Conservation (phyloP, 2,329 filamentous ascomycete species). For the Aspergillus quadricinctus region DNA sequence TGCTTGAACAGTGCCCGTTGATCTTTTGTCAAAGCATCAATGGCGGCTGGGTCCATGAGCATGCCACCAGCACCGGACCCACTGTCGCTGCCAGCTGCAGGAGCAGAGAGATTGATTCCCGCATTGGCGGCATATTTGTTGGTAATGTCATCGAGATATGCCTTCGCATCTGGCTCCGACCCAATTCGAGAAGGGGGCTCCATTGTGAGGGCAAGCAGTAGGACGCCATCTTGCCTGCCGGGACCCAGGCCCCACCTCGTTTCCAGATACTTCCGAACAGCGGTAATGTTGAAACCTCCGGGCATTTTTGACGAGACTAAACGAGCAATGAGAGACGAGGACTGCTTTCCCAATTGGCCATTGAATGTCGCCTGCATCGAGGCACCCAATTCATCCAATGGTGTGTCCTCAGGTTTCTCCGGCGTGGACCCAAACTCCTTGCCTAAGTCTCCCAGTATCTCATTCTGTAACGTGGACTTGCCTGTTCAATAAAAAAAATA, state of each 20-base stretch:
- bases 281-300: constrained; percentile 97
- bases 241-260: constrained; percentile 83
- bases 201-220: constrained; percentile 85
- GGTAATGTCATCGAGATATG: constrained; percentile 79
- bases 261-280: constrained; percentile 91
- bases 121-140: constrained; percentile 84
- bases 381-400: constrained; percentile 89
- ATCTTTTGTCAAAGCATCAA: constrained; percentile 95
- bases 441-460: constrained; percentile 93
- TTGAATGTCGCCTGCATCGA: constrained; percentile 99
- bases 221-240: constrained; percentile 85
- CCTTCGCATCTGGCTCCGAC: constrained; percentile 86
- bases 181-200: constrained; percentile 85
- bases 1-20: constrained; percentile 96
- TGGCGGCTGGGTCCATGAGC: constrained; percentile 99
- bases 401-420: constrained; percentile 96
- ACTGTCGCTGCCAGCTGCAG: constrained; percentile 65
- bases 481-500: constrained; percentile 49
- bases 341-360: constrained; percentile 95
- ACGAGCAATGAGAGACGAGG: constrained; percentile 84
- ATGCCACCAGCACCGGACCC: constrained; percentile 73
- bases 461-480: constrained; percentile 97
- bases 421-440: constrained; percentile 98
- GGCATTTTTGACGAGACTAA: constrained; percentile 99
- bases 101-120: constrained; percentile 77